phyloP scores from a whole-genome alignment of 257 asterid genomes.

The Fraxinus cuspidata region DNA sequence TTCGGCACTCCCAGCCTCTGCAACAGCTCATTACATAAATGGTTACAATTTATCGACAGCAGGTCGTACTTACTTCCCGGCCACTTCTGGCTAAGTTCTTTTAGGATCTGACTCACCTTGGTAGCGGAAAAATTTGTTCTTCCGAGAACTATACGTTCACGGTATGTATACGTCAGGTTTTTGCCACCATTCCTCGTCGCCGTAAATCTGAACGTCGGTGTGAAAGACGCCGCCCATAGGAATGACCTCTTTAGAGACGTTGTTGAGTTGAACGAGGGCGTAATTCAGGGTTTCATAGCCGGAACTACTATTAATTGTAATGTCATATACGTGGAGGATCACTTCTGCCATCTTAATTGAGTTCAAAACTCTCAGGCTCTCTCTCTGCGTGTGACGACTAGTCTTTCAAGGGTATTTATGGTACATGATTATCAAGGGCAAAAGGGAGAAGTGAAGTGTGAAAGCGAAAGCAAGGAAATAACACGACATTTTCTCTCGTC shows the following conservation, averaged over 20 bases:
- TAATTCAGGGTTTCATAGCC: background rate
- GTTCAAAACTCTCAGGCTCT: too few species aligned
- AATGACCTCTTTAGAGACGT: background rate
- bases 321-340: background rate
- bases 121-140: constrained; percentile 10
- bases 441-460: too few species aligned
- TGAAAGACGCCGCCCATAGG: constrained; percentile 20
- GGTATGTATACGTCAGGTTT: background rate
- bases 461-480: too few species aligned
- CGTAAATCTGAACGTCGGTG: constrained; percentile 16
- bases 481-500: too few species aligned
- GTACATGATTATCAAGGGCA: too few species aligned
- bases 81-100: constrained; percentile 15
- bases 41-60: constrained; percentile 13
- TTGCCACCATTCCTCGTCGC: constrained; percentile 15
- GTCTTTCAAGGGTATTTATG: too few species aligned
- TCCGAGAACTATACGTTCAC: constrained; percentile 11
- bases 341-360: background rate
- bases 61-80: constrained; percentile 6
- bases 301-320: background rate
- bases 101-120: constrained; percentile 16
- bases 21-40: constrained; percentile 5
- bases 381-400: too few species aligned
- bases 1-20: constrained; percentile 16
- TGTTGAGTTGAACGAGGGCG: constrained; percentile 18